Evolutionary conservation across 2,329 filamentous ascomycete species (phyloP).

Genomic region (Hypoxylon sp.): DNA sequence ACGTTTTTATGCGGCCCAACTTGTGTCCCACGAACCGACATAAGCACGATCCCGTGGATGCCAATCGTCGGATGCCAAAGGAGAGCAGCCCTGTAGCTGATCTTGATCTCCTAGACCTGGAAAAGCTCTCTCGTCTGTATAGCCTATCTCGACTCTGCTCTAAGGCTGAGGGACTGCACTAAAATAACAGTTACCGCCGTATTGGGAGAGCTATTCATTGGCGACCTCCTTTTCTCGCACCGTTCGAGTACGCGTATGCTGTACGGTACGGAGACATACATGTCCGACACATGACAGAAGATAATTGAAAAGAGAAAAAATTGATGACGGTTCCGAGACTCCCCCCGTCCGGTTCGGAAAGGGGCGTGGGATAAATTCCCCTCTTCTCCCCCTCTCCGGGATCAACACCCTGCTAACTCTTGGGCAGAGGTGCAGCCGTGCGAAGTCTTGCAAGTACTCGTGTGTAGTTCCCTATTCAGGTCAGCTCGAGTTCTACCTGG

Average conservation of each 20-base stretch:
- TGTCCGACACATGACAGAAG: background rate
- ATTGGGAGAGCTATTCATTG: slow-evolving; percentile 36
- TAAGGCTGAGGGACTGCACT: slow-evolving; percentile 23
- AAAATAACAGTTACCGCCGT: slow-evolving; percentile 28
- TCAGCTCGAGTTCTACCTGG: slow-evolving; percentile 20
- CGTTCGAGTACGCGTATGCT: background rate
- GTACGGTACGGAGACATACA: background rate
- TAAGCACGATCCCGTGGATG: slow-evolving; percentile 35
- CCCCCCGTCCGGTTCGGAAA: slow-evolving; percentile 32
- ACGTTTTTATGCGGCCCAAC: slow-evolving; percentile 44
- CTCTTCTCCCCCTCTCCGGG: slow-evolving; percentile 28
- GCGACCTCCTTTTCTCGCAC: slow-evolving; percentile 10
- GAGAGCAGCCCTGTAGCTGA: slow-evolving; percentile 20
- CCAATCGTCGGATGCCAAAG: slow-evolving; percentile 40
- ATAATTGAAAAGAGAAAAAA: background rate
- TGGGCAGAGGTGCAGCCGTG: slow-evolving; percentile 38
- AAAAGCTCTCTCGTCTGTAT: slow-evolving; percentile 8
- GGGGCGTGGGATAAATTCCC: slow-evolving; percentile 28
- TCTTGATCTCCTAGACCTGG: slow-evolving; percentile 14
- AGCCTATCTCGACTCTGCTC: slow-evolving; percentile 20
- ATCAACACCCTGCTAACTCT: slow-evolving; percentile 35
- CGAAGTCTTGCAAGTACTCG: slow-evolving; percentile 29
- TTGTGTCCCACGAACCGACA: slow-evolving; percentile 44
- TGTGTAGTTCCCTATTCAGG: slow-evolving; percentile 35
- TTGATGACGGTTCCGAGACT: slow-evolving; percentile 14